Evolutionary conservation across 2,329 filamentous ascomycete species (phyloP), one percentile per base, ranked within the genome.

Genomic region (Thielaviopsis euricoi): DNA sequence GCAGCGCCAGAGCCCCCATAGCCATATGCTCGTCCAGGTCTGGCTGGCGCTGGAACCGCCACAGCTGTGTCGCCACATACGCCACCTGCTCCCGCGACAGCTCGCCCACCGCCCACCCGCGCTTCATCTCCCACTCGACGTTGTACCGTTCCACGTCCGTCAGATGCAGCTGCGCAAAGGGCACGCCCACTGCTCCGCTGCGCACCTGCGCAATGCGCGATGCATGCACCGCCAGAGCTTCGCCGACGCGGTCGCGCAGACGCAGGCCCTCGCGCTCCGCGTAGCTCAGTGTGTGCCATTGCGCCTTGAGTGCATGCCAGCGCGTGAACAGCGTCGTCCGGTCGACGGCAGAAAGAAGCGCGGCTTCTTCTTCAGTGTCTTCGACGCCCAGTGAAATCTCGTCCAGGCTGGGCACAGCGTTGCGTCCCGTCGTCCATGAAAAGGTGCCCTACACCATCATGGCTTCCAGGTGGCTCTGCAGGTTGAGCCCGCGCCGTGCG

Each of bases 371-470:
- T 52, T 74, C 71, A n/a, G n/a, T n/a, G 63, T 80, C 74, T n/a
- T 29, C 12, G 25, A 15, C 23, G 12, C 69, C 71, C 64, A 81
- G 73, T 64, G 77, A 76, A 62, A 76, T 71, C 64, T 80, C 74
- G 53, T 76, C 73, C 54, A 73, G 67, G 10, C 68, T 71, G 1
- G 79, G 76, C 0, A 75, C 71, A 5, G 79, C 64, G 65, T 81
- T 76, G 61, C 71, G 66, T 53, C 78, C 74, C 1, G 73, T 79
- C 4, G 66, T 53, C 55, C 72, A 74, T 67, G 85, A 74, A 26
- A 83, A 70, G 65, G 77, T 77, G 0, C 86, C 85, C 73, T 79
- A 87, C 17, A 79, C 61, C 63, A 82, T 72, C 74, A 86, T 82
- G 59, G 76, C 71, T 15, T 75, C 63, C 52, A 82, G 71, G 63